phyloP scores from a whole-genome alignment of 23 red algal species.

The Pyropia haitanensis region DNA sequence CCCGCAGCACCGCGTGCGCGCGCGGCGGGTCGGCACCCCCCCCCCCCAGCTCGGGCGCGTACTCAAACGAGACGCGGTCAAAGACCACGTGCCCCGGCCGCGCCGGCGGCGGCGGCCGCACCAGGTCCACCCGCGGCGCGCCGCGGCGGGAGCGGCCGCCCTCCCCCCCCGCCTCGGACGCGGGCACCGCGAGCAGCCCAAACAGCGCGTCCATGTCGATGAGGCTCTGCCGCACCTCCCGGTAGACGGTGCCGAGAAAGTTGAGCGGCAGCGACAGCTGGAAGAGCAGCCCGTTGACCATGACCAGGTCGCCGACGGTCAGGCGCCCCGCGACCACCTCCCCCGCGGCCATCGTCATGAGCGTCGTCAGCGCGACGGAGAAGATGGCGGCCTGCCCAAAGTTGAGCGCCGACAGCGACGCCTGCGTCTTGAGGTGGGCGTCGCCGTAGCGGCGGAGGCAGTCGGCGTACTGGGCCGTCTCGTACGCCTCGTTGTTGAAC shows the following conservation, averaged over 20 bases:
- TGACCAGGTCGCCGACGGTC: constrained; percentile 95
- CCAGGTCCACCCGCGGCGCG: background rate
- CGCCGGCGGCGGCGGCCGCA: constrained; percentile 10
- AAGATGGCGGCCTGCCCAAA: constrained; percentile 99
- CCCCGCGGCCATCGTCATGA: constrained; percentile 92
- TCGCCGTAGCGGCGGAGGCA: constrained; percentile 75
- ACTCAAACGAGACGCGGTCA: constrained; percentile 69
- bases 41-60: constrained; percentile 1
- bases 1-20: constrained; percentile 22
- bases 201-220: constrained; percentile 98
- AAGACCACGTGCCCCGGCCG: constrained; percentile 45
- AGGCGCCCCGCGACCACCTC: constrained; percentile 54
- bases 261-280: constrained; percentile 93
- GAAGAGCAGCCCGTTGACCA: constrained; percentile 96
- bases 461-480: constrained; percentile 77
- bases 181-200: constrained; percentile 35
- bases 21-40: too few species aligned
- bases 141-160: background rate
- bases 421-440: constrained; percentile 86
- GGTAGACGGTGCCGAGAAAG: constrained; percentile 96
- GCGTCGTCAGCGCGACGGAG: constrained; percentile 69
- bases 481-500: constrained; percentile 87
- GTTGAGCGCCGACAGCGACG: constrained; percentile 74
- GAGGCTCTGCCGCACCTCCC: constrained; percentile 93
- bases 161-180: background rate